phyloP scores from a whole-genome alignment of 1,284 basidiomycete species.

The Cryptococcus depauperatus region DNA sequence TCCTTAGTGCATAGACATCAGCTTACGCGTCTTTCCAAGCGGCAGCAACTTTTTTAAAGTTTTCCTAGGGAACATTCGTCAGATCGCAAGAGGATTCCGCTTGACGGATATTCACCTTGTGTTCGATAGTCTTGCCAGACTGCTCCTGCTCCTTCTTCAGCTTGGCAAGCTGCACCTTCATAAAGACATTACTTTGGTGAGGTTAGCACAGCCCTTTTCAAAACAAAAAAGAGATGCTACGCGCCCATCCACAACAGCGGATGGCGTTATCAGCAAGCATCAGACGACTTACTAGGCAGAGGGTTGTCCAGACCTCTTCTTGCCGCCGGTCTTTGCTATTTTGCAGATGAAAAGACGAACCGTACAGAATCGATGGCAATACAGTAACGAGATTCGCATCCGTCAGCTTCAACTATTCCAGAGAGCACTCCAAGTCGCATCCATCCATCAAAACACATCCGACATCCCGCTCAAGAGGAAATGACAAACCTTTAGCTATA shows the following conservation, averaged over 20 bases:
- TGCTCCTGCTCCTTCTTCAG: conserved; percentile 43
- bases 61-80: conserved; percentile 22
- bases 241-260: too few species aligned
- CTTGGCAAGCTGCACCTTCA: conserved; percentile 45
- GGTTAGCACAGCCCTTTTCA: background rate
- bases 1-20: background rate
- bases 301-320: conserved; percentile 29
- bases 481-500: conserved; percentile 2
- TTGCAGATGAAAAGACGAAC: background rate
- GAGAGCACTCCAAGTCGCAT: background rate
- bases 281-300: conserved; percentile 36
- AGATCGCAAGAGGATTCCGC: background rate
- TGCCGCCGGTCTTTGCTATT: conserved; percentile 14
- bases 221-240: background rate
- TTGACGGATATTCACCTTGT: conserved; percentile 28
- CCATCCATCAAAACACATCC: background rate
- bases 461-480: background rate
- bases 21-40: conserved; percentile 41
- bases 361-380: background rate
- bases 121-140: conserved; percentile 36
- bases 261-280: too few species aligned
- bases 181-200: conserved; percentile 38
- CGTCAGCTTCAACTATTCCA: conserved; percentile 2
- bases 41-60: conserved; percentile 41
- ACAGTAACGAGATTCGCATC: too few species aligned